phyloP scores from a whole-genome alignment of 75 land plant genomes.

The Selaginella tamariscina region DNA sequence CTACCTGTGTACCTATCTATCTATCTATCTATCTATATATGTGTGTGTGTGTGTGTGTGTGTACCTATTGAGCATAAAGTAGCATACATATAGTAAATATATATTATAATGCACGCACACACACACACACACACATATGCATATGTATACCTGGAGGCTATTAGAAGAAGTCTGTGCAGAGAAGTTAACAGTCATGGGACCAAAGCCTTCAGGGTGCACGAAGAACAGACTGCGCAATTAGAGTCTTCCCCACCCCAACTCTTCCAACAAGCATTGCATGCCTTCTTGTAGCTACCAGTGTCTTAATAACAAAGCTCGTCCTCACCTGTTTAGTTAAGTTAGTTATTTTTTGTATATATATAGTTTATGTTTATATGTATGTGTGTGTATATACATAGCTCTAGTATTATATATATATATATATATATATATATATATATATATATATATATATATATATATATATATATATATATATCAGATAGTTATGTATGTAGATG shows the following conservation, averaged over 20 bases:
- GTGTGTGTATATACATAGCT: not conserved
- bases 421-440: no score
- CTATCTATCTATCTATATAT: no score
- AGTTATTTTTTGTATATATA: not conserved
- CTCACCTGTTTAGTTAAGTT: slow-evolving; percentile 12
- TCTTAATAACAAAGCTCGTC: slow-evolving; percentile 22
- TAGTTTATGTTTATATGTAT: no score
- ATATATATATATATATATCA: no score
- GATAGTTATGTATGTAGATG: not conserved
- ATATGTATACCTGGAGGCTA: slow-evolving; percentile 19
- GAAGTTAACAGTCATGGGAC: slow-evolving; percentile 21
- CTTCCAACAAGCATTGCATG: slow-evolving; percentile 27
- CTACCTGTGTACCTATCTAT: no score
- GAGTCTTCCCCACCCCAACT: slow-evolving; percentile 31
- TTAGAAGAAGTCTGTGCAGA: slow-evolving; percentile 34
- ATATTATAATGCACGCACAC: no score
- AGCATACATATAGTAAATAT: no score
- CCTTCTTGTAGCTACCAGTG: slow-evolving; percentile 16
- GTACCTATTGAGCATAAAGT: no score
- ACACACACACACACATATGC: no score
- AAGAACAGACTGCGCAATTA: slow-evolving; percentile 16
- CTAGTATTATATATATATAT: no score
- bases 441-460: no score
- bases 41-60: no score
- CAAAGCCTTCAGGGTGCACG: slow-evolving; percentile 20